Evolutionary conservation across 2,329 filamentous ascomycete species (phyloP), one percentile per base, ranked within the genome.

Genomic region (Ophiostoma perfectum): DNA sequence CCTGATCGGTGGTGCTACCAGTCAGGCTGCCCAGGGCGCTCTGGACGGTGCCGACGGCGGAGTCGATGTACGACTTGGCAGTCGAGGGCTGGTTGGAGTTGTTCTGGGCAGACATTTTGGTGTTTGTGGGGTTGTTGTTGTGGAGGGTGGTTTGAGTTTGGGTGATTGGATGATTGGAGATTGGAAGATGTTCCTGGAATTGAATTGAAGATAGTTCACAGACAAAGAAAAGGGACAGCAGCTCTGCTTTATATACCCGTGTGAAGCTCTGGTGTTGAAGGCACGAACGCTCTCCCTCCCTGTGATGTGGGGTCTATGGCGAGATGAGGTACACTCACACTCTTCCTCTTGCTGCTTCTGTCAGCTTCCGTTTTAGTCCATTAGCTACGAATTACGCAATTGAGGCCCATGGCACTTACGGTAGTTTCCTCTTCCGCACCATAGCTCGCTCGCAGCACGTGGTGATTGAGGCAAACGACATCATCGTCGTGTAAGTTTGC

Each of bases 41-140:
- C 80, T 96, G 92, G 66, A 88, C 85, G 67, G 88, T 82, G 73
- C 91, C 91, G 49, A 87, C 84, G 74, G 90, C 90, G 14, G 85
- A 85, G 83, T 93, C 89, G 74, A 91, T 76, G 80, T 88, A 89
- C 69, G 91, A 90, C 83, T 94, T 86, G 75, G 93, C 84, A 72
- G 93, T 95, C 71, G 92, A 96, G 73, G 89, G 85, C 73, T 78
- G 78, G 70, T 79, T 62, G 69, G 18, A 58, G 58, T 41, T 63
- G 65, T 68, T 70, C 58, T 66, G 38, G 63, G 66, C 49, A 64
- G 68, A 68, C 68, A 70, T 67, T 27, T 12, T 64, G n/a, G 4
- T 14, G n/a, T 27, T 44, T 38, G 55, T 9, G 11, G 11, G 52
- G 16, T 58, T 27, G 27, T 27, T 27, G 27, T 27, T 27, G 27